Conservation (phyloP, 2,329 filamentous ascomycete species). For the Pseudovirgaria hyperparasitica region DNA sequence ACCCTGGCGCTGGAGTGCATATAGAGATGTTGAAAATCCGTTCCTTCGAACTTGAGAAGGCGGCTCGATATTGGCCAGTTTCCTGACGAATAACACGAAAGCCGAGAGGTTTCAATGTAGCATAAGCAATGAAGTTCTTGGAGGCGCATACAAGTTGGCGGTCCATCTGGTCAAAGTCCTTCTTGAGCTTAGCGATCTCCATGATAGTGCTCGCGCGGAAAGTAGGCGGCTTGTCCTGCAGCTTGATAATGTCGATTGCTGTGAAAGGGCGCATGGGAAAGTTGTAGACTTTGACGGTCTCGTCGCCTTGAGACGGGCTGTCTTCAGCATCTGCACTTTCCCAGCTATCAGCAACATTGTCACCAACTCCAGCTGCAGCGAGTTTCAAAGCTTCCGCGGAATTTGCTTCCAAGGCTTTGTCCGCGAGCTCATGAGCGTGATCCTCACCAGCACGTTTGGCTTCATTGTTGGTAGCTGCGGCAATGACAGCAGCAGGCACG, state of each 20-base stretch:
- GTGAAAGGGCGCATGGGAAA: slow-evolving; percentile 97
- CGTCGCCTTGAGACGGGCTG: slow-evolving; percentile 51
- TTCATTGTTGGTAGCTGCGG: slow-evolving; percentile 28
- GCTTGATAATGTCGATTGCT: slow-evolving; percentile 58
- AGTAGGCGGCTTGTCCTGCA: slow-evolving; percentile 43
- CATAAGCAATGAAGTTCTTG: slow-evolving; percentile 85
- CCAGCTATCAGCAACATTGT: slow-evolving; percentile 69
- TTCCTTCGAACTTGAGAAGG: slow-evolving; percentile 84
- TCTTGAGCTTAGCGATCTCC: slow-evolving; percentile 89
- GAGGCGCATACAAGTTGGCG: slow-evolving; percentile 84
- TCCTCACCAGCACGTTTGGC: slow-evolving; percentile 1
- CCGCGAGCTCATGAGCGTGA: slow-evolving; percentile 6
- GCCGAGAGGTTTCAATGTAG: slow-evolving; percentile 84
- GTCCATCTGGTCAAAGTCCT: slow-evolving; percentile 95
- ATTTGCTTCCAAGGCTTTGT: slow-evolving; percentile 29
- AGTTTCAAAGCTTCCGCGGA: slow-evolving; percentile 45
- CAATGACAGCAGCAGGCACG: slow-evolving; percentile 7
- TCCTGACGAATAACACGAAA: slow-evolving; percentile 90
- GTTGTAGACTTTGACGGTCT: slow-evolving; percentile 72
- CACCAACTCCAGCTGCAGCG: slow-evolving; percentile 43
- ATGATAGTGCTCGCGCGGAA: slow-evolving; percentile 74
- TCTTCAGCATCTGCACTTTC: slow-evolving; percentile 72
- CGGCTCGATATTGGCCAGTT: slow-evolving; percentile 78
- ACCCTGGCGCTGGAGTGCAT: too few species aligned
- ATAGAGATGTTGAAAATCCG: slow-evolving; percentile 90